Conservation (phyloP, 179 eudicot species). For the Spinacia oleracea region DNA sequence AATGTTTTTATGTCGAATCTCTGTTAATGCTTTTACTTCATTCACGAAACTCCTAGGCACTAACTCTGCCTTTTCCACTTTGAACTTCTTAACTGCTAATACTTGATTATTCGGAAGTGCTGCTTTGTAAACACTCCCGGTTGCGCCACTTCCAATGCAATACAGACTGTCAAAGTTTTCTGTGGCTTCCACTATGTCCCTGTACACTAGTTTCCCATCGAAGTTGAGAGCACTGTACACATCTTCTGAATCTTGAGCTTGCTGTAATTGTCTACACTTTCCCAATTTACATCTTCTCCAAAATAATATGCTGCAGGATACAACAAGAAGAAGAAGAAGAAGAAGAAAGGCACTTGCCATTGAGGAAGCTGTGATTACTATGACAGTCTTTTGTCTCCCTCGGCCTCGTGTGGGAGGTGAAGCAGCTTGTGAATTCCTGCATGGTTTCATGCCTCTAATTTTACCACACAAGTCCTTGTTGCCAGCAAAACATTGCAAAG, state of each 20-base stretch:
- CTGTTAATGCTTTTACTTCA: slow-evolving; percentile 31
- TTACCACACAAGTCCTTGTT: slow-evolving; percentile 20
- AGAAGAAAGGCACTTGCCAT: too few species aligned
- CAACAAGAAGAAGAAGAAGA: not conserved
- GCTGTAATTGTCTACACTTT: not conserved
- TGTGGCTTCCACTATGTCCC: slow-evolving; percentile 9
- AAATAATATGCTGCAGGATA: slow-evolving; percentile 10
- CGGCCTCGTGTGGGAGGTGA: too few species aligned
- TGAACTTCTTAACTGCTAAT: slow-evolving; percentile 38
- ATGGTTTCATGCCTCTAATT: slow-evolving; percentile 17
- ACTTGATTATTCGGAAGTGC: slow-evolving; percentile 18
- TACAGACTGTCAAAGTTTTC: slow-evolving; percentile 4
- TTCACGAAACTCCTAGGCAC: slow-evolving; percentile 20
- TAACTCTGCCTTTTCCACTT: slow-evolving; percentile 22
- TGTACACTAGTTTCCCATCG: slow-evolving; percentile 21
- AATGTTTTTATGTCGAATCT: slow-evolving; percentile 36
- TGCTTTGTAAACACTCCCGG: slow-evolving; percentile 16
- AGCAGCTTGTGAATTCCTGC: too few species aligned
- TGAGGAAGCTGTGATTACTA: too few species aligned
- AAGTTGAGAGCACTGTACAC: not conserved
- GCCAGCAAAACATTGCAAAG: not conserved
- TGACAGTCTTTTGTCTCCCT: too few species aligned
- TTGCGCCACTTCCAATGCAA: slow-evolving; percentile 17
- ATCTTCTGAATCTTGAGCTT: not conserved
- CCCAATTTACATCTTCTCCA: not conserved